phyloP scores from a whole-genome alignment of 176 grass and related monocot species.

The Oryza meyeriana region DNA sequence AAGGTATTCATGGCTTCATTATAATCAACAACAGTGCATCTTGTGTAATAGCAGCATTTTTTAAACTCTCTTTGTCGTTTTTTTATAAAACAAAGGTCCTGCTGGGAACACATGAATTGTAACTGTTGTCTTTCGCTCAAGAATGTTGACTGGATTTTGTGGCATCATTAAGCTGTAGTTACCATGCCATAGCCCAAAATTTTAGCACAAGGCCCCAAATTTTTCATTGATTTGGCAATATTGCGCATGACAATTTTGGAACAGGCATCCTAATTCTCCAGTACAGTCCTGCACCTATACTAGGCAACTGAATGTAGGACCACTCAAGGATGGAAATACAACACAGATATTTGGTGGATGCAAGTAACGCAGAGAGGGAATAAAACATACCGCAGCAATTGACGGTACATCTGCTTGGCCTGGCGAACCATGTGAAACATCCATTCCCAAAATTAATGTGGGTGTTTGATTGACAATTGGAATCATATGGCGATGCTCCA shows the following conservation, averaged over 20 bases:
- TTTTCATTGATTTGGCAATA: too few species aligned
- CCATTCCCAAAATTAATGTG: slow-evolving; percentile 82
- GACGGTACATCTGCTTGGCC: slow-evolving; percentile 74
- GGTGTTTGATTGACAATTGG: slow-evolving; percentile 54
- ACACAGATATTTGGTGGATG: slow-evolving; percentile 5
- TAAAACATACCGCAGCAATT: slow-evolving; percentile 65
- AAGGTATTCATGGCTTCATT: neutral
- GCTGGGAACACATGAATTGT: neutral
- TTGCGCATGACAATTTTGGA: neutral
- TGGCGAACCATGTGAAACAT: slow-evolving; percentile 81
- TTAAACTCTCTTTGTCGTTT: neutral
- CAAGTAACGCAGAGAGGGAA: slow-evolving; percentile 12
- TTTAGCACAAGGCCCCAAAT: neutral
- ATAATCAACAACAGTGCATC: neutral
- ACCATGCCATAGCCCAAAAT: neutral
- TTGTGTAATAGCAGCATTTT: neutral
- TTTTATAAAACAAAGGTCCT: neutral
- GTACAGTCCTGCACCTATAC: slow-evolving; percentile 9
- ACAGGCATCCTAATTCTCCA: neutral
- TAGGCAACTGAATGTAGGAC: neutral
- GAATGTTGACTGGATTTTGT: neutral
- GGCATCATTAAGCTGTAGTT: neutral
- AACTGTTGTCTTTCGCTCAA: neutral
- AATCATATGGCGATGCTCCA: slow-evolving; percentile 50
- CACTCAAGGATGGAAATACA: slow-evolving; percentile 13